Conservation (phyloP, 768 basidiomycete species). For the Mycena olivaceomarginata region DNA sequence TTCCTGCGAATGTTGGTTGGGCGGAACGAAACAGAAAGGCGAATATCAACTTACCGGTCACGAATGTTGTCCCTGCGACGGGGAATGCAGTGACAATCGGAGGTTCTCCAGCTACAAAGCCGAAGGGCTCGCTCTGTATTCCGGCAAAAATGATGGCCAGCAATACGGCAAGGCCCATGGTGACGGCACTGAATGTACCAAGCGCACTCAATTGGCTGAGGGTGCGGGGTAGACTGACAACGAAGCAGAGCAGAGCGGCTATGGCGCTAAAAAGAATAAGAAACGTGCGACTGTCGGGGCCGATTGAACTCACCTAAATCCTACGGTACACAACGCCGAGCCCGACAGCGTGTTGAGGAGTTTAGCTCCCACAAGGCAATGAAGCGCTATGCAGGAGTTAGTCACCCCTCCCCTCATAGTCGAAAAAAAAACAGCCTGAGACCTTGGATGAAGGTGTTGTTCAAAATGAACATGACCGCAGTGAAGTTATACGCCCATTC, state of each 20-base stretch:
- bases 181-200: constrained; percentile 62
- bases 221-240: constrained; percentile 66
- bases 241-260: constrained; percentile 61
- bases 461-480: constrained; percentile 70
- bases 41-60: constrained; percentile 56
- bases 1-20: constrained; percentile 49
- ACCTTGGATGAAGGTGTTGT: constrained; percentile 75
- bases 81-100: constrained; percentile 62
- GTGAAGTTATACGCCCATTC: constrained; percentile 69
- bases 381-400: constrained; percentile 55
- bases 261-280: constrained; percentile 61
- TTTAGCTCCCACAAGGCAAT: constrained; percentile 67
- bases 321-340: constrained; percentile 63
- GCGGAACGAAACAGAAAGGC: constrained; percentile 33
- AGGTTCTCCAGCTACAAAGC: constrained; percentile 60
- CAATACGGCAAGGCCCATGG: constrained; percentile 68
- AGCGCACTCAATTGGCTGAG: constrained; percentile 62
- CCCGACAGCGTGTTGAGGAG: constrained; percentile 67
- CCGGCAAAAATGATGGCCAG: constrained; percentile 65
- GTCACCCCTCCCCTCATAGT: constrained; percentile 33
- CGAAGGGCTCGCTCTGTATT: constrained; percentile 63
- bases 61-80: constrained; percentile 60
- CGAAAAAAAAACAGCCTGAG: background rate
- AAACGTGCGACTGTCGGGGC: constrained; percentile 61
- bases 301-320: constrained; percentile 47